Evolutionary conservation across 768 basidiomycete species (phyloP).

Genomic region (Hypsizygus marmoreus): DNA sequence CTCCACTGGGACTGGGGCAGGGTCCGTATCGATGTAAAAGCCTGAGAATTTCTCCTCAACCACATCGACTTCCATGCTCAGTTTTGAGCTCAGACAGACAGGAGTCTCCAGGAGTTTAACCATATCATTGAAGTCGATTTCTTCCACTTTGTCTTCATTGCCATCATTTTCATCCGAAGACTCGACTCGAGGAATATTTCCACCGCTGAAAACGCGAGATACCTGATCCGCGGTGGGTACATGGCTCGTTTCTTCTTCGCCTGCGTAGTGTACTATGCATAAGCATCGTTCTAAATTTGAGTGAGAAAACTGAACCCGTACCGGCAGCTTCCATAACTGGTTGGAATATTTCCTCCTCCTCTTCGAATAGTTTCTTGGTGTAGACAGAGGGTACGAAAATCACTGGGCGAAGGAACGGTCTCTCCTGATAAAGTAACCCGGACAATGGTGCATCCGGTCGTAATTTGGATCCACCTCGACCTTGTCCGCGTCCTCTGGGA

Average conservation of each 20-base stretch:
- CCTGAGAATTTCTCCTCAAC: slow-evolving; percentile 40
- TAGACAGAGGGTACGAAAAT: slow-evolving; percentile 64
- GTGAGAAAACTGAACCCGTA: slow-evolving; percentile 28
- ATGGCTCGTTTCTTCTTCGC: slow-evolving; percentile 52
- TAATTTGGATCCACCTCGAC: slow-evolving; percentile 32
- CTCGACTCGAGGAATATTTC: slow-evolving; percentile 19
- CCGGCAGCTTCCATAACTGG: slow-evolving; percentile 54
- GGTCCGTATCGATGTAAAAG: slow-evolving; percentile 22
- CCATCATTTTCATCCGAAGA: slow-evolving; percentile 31
- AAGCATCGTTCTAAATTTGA: slow-evolving; percentile 2
- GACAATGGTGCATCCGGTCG: slow-evolving; percentile 54
- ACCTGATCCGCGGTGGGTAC: slow-evolving; percentile 75
- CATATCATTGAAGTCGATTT: slow-evolving; percentile 69
- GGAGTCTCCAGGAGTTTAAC: slow-evolving; percentile 42
- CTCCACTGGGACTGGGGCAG: neutral
- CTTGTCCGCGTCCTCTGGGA: slow-evolving; percentile 22
- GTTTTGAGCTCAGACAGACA: slow-evolving; percentile 12
- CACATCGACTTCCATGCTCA: slow-evolving; percentile 13
- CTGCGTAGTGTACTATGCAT: slow-evolving; percentile 25
- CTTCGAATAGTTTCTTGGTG: slow-evolving; percentile 52
- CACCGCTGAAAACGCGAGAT: slow-evolving; percentile 58
- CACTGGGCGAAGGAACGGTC: slow-evolving; percentile 69
- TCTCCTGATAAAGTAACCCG: slow-evolving; percentile 51
- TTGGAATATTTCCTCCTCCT: slow-evolving; percentile 64
- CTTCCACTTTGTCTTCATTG: slow-evolving; percentile 45